Conservation (phyloP, 495 filamentous ascomycete genomes). For the Penicillium nucicola region DNA sequence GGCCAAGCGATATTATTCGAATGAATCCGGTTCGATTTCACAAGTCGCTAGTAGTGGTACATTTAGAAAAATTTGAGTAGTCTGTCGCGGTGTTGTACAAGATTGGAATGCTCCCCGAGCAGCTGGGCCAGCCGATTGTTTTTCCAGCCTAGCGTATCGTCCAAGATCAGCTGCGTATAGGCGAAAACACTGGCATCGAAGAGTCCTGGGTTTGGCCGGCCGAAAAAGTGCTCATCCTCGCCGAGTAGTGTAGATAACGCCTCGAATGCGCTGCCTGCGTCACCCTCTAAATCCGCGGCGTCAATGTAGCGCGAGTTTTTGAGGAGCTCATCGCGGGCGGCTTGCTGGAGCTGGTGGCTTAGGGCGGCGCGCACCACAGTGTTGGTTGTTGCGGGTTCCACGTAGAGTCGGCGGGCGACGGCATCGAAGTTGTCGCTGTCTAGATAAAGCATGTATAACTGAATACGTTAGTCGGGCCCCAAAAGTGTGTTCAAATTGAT, state of each 20-base stretch:
- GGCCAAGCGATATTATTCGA: slow-evolving; percentile 8
- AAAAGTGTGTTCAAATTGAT: not conserved
- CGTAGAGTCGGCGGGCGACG: slow-evolving; percentile 68
- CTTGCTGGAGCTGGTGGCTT: slow-evolving; percentile 62
- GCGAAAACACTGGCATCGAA: slow-evolving; percentile 90
- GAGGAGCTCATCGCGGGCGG: slow-evolving; percentile 69
- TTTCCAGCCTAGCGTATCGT: slow-evolving; percentile 57
- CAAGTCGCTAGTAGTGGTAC: slow-evolving; percentile 3
- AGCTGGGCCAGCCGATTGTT: slow-evolving; percentile 38
- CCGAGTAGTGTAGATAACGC: slow-evolving; percentile 71
- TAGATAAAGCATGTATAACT: slow-evolving; percentile 82
- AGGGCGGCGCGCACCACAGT: slow-evolving; percentile 57
- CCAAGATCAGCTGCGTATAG: slow-evolving; percentile 80
- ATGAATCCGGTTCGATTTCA: not conserved
- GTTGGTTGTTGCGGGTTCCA: slow-evolving; percentile 59
- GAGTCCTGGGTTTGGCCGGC: slow-evolving; percentile 56
- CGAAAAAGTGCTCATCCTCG: slow-evolving; percentile 66
- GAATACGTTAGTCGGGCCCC: not conserved
- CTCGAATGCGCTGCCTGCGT: slow-evolving; percentile 67
- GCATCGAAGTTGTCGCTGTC: slow-evolving; percentile 57
- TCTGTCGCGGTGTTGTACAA: slow-evolving; percentile 54
- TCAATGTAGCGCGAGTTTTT: slow-evolving; percentile 62
- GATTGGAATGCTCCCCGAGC: slow-evolving; percentile 42
- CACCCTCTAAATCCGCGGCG: slow-evolving; percentile 58
- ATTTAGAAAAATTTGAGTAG: slow-evolving; percentile 40